Conservation (phyloP, 2,329 filamentous ascomycete species). For the Diaporthe sp. region DNA sequence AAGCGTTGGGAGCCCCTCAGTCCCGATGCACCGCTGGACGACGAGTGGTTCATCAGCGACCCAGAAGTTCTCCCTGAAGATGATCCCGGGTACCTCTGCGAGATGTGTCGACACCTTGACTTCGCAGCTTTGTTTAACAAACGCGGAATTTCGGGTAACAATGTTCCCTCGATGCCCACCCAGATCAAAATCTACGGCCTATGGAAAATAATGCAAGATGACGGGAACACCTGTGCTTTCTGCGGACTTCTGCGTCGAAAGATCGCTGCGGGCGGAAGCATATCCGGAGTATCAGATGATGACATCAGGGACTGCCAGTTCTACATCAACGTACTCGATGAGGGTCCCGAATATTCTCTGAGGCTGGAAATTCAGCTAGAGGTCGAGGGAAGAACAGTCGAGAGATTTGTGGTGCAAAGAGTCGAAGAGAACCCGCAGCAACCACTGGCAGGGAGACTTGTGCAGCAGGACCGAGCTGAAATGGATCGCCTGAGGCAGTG, state of each 20-base stretch:
- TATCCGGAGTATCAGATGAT: not conserved
- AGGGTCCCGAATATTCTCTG: not conserved
- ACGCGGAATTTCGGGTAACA: not conserved
- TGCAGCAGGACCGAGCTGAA: not conserved
- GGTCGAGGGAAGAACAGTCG: not conserved
- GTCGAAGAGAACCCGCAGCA: not conserved
- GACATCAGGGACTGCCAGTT: not conserved
- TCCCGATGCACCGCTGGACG: not conserved
- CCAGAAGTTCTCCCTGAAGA: not conserved
- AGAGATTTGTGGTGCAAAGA: not conserved
- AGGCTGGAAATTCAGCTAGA: not conserved
- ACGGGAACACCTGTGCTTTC: not conserved
- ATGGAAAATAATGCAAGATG: not conserved
- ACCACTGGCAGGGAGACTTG: not conserved
- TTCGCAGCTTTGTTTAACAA: not conserved
- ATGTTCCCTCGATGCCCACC: not conserved
- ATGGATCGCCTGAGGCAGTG: not conserved
- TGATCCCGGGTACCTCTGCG: not conserved
- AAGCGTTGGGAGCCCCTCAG: not conserved
- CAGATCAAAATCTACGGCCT: not conserved
- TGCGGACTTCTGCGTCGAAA: not conserved
- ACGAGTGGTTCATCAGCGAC: not conserved
- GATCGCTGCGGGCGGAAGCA: not conserved
- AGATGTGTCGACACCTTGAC: not conserved
- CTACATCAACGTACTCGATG: constrained; percentile 5